Conservation (phyloP, 257 asterid species). For the Nyctanthes arbortristis region DNA sequence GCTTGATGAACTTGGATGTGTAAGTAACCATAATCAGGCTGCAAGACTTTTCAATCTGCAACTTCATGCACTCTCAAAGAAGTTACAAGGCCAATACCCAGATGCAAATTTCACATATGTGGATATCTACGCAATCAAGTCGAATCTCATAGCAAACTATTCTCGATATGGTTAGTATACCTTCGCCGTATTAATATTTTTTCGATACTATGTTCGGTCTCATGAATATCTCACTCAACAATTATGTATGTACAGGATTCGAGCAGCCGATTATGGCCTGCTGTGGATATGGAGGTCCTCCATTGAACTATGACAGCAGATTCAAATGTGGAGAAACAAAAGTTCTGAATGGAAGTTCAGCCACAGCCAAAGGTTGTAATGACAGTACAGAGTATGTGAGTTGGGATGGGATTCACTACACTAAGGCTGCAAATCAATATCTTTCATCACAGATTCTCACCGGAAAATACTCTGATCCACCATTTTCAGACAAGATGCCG, state of each 20-base stretch:
- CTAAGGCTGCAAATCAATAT: slow-evolving; percentile 53
- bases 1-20: slow-evolving; percentile 96
- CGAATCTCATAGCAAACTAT: slow-evolving; percentile 75
- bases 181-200: not conserved
- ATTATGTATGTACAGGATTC: slow-evolving; percentile 67
- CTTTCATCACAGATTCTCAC: slow-evolving; percentile 53
- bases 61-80: slow-evolving; percentile 69
- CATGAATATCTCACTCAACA: not conserved
- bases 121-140: slow-evolving; percentile 80
- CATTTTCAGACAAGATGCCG: slow-evolving; percentile 46
- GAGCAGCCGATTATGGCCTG: slow-evolving; percentile 89
- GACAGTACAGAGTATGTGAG: slow-evolving; percentile 45
- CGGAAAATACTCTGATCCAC: slow-evolving; percentile 51
- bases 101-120: slow-evolving; percentile 67
- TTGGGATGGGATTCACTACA: slow-evolving; percentile 61
- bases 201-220: not conserved
- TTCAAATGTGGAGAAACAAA: slow-evolving; percentile 81
- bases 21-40: slow-evolving; percentile 80
- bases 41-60: slow-evolving; percentile 79
- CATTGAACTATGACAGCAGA: slow-evolving; percentile 79
- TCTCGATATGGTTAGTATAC: slow-evolving; percentile 66
- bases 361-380: slow-evolving; percentile 67
- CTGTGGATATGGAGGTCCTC: slow-evolving; percentile 96
- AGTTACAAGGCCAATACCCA: slow-evolving; percentile 67
- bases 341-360: slow-evolving; percentile 65